A percentile compares a stretch with the other conserved stretches of the same genome.
Evolutionary conservation across 192 early-diverging fungal species (phyloP).

Genomic region (Backusella liffmaniae): DNA sequence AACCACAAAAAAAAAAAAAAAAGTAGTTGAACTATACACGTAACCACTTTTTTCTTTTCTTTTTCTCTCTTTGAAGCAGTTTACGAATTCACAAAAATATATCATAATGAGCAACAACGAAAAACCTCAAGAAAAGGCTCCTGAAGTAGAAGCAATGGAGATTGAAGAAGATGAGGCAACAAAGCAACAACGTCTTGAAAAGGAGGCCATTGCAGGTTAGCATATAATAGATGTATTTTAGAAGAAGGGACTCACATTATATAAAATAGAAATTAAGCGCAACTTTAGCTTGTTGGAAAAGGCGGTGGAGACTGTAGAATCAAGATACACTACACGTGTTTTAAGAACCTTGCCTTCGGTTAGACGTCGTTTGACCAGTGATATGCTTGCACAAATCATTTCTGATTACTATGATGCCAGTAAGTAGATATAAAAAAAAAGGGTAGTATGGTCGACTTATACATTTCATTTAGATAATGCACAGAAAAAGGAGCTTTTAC

Average conservation of each 20-base stretch:
- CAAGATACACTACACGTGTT: slow-evolving; percentile 86
- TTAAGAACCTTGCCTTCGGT: slow-evolving; percentile 78
- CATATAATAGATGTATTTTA: not conserved
- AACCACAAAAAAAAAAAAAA: not conserved
- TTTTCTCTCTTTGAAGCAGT: not conserved
- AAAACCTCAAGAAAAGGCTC: slow-evolving; percentile 18
- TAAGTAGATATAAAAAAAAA: slow-evolving; percentile 19
- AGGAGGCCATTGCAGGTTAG: slow-evolving; percentile 22
- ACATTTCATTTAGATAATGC: slow-evolving; percentile 19
- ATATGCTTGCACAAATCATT: slow-evolving; percentile 61
- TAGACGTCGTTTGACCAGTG: slow-evolving; percentile 73
- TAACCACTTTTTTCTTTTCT: not conserved
- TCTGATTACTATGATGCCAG: slow-evolving; percentile 49
- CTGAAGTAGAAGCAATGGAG: slow-evolving; percentile 29
- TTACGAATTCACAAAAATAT: not conserved
- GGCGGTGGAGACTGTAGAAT: slow-evolving; percentile 80
- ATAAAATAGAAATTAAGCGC: slow-evolving; percentile 77
- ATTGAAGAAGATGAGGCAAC: slow-evolving; percentile 33
- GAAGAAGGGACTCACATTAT: not conserved
- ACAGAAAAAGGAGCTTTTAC: slow-evolving; percentile 32
- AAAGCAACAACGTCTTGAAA: slow-evolving; percentile 29
- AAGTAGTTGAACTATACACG: not conserved
- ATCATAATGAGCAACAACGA: slow-evolving; percentile 19
- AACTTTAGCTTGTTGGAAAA: slow-evolving; percentile 82
- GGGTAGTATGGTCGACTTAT: not conserved